Percentiles rank a stretch among this genome's conserved stretches.
Evolutionary conservation across 2,329 filamentous ascomycete genomes (phyloP).

Genomic region (Juglanconis sp.): DNA sequence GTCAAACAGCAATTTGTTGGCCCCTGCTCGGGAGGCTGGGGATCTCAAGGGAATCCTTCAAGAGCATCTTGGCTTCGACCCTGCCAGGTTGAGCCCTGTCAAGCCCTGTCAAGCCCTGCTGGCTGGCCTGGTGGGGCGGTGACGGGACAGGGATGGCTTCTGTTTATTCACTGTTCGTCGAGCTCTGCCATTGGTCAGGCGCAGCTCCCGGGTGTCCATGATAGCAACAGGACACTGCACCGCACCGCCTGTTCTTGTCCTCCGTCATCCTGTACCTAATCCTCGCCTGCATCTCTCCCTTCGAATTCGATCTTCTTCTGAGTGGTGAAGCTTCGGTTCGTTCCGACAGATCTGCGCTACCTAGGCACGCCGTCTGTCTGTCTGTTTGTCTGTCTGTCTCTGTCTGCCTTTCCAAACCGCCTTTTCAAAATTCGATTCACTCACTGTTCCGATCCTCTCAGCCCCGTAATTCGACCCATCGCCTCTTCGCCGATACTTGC

Average conservation of each 20-base stretch:
- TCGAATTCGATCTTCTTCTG: no score
- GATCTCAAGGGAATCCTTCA: neutral
- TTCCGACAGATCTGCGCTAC: constrained; percentile 8
- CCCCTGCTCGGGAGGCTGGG: neutral
- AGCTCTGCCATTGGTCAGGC: neutral
- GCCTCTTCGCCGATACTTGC: neutral
- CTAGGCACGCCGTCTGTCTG: neutral
- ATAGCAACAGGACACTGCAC: no score
- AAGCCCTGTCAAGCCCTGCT: neutral
- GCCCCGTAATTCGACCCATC: neutral
- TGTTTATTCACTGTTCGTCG: neutral
- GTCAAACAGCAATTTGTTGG: neutral
- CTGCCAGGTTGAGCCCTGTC: neutral
- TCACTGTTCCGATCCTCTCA: neutral
- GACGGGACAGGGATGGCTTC: neutral
- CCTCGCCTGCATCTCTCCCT: no score
- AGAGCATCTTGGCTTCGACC: neutral
- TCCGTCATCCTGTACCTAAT: no score
- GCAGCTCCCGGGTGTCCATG: neutral
- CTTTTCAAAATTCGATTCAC: neutral
- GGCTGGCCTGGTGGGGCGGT: neutral
- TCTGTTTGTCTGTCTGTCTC: neutral
- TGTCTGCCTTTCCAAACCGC: neutral
- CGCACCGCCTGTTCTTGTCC: no score
- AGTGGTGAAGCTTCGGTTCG: neutral